Percentiles rank a stretch among this genome's conserved stretches.
Evolutionary conservation across 2,329 filamentous ascomycete genomes (phyloP).

Genomic region (Claviceps sp.): DNA sequence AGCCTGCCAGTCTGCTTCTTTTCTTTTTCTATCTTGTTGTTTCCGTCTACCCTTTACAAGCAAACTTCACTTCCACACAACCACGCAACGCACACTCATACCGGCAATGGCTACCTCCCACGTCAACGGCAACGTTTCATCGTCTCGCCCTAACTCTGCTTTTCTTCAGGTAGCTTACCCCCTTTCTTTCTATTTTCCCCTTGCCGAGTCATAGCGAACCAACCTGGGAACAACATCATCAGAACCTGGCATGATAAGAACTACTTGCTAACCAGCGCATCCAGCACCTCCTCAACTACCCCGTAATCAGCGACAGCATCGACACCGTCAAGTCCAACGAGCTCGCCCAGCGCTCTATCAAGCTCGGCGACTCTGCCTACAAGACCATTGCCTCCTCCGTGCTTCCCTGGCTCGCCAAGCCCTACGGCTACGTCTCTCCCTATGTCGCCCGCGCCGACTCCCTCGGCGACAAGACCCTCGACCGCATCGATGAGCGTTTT

Average conservation of each 20-base stretch:
- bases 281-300: slow-evolving; percentile 76
- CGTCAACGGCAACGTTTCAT: slow-evolving; percentile 37
- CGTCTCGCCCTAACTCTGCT: slow-evolving; percentile 31
- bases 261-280: not conserved
- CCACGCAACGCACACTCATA: not conserved
- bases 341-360: slow-evolving; percentile 70
- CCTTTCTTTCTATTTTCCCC: not conserved
- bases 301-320: slow-evolving; percentile 67
- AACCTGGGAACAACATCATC: too few relatives aligned
- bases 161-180: slow-evolving; percentile 30
- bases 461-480: slow-evolving; percentile 59
- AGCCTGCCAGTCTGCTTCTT: not conserved
- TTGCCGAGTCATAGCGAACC: not conserved
- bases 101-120: slow-evolving; percentile 26
- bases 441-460: slow-evolving; percentile 75
- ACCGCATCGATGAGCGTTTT: slow-evolving; percentile 55
- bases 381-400: slow-evolving; percentile 64
- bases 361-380: slow-evolving; percentile 63
- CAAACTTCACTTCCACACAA: not conserved
- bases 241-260: too few relatives aligned
- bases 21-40: too few relatives aligned
- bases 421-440: slow-evolving; percentile 70
- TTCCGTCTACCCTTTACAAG: not conserved
- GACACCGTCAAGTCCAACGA: slow-evolving; percentile 68
- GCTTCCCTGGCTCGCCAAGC: slow-evolving; percentile 55